Conservation (phyloP, 2,329 filamentous ascomycete genomes). For the Fusarium cicatricum region DNA sequence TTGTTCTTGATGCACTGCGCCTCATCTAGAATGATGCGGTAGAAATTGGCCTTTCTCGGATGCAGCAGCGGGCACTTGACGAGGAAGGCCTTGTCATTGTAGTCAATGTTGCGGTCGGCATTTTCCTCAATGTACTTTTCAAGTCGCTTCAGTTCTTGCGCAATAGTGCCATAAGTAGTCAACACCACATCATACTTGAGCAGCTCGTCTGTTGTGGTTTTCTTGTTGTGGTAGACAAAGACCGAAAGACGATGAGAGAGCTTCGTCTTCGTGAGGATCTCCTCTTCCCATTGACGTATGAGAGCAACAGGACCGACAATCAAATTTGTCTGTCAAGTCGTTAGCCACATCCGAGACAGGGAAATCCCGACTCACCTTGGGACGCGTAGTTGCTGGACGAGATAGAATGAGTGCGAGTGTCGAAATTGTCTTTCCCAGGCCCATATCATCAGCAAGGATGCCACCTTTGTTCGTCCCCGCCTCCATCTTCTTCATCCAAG, state of each 20-base stretch:
- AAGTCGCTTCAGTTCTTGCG: slow-evolving; percentile 67
- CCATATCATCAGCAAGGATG: slow-evolving; percentile 94
- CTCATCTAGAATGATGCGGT: slow-evolving; percentile 85
- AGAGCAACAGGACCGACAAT: slow-evolving; percentile 84
- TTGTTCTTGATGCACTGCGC: slow-evolving; percentile 85
- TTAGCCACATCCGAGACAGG: slow-evolving; percentile 6
- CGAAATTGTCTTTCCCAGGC: slow-evolving; percentile 88
- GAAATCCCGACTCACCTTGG: slow-evolving; percentile 42
- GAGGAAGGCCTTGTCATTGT: slow-evolving; percentile 47
- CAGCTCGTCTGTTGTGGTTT: slow-evolving; percentile 67
- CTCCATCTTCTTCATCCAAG: slow-evolving; percentile 87
- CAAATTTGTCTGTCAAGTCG: slow-evolving; percentile 72
- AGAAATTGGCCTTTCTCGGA: slow-evolving; percentile 68
- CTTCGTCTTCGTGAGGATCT: slow-evolving; percentile 76
- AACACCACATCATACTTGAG: slow-evolving; percentile 78
- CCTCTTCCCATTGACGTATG: slow-evolving; percentile 84
- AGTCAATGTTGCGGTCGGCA: slow-evolving; percentile 49
- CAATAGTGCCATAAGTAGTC: slow-evolving; percentile 85
- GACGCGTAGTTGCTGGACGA: slow-evolving; percentile 61
- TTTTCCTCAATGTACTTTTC: slow-evolving; percentile 61
- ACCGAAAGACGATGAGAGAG: slow-evolving; percentile 66
- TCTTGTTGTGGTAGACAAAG: slow-evolving; percentile 76
- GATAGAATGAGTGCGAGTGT: slow-evolving; percentile 79
- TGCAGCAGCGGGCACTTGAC: slow-evolving; percentile 67
- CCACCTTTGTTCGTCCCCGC: slow-evolving; percentile 82